phyloP scores from a whole-genome alignment of 345 rosid species.

The Corchorus olitorius region DNA sequence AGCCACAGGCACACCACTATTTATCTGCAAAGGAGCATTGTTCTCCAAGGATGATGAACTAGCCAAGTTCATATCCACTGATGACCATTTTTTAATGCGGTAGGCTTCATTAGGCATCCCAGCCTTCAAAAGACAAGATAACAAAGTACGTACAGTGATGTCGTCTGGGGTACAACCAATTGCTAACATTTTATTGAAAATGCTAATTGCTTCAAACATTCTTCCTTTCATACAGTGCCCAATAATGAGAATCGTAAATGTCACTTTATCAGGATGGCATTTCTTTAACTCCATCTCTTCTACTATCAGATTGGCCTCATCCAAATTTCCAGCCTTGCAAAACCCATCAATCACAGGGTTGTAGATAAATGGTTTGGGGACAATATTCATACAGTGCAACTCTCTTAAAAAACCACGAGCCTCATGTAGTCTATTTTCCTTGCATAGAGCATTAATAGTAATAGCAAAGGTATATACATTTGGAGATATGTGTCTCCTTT shows the following conservation, averaged over 20 bases:
- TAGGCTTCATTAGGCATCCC: constrained; percentile 89
- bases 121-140: constrained; percentile 81
- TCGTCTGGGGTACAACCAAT: constrained; percentile 79
- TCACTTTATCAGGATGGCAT: constrained; percentile 83
- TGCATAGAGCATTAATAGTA: constrained; percentile 73
- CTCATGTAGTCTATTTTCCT: constrained; percentile 66
- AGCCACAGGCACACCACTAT: constrained; percentile 53
- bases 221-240: constrained; percentile 96
- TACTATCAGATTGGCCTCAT: constrained; percentile 70
- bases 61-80: constrained; percentile 40
- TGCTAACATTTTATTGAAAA: constrained; percentile 71
- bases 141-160: constrained; percentile 59
- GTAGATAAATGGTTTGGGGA: constrained; percentile 71
- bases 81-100: constrained; percentile 41
- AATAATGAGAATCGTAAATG: constrained; percentile 86
- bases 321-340: constrained; percentile 90
- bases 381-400: constrained; percentile 45
- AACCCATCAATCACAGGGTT: constrained; percentile 93
- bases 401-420: constrained; percentile 69
- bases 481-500: constrained; percentile 51
- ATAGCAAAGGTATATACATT: constrained; percentile 71
- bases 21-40: constrained; percentile 33
- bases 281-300: constrained; percentile 73
- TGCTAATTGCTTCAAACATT: constrained; percentile 74
- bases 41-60: constrained; percentile 36